Base-by-base conservation (phyloP, 164 flowering plant genomes). In the Houttuynia cordata region DNA sequence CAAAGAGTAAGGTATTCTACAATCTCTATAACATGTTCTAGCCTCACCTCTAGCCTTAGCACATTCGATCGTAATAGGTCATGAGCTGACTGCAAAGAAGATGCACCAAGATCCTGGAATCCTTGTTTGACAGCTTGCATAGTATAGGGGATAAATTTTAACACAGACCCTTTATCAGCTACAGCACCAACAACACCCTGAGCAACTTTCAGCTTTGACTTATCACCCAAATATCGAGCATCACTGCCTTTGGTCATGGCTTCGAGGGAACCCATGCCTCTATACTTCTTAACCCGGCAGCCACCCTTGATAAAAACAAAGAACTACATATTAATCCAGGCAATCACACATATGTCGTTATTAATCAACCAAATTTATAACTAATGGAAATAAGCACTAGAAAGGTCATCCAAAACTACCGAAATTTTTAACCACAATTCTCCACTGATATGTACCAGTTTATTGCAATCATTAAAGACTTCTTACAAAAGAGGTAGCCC, bases 41-140 rank as follows among this genome's bases (percentile, higher is more conserved):
- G 40, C 20, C 80, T 55, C 76, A 91, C 98, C 93, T 92, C 98
- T 13, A 92, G 84, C 74, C 93, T 79, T 39, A 88, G 73, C 0
- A 70, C 72, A 13, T 69, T 70, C 34, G 96, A 80, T 67, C 82
- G 73, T 69, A 88, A 70, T 51, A 87, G 79, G 13, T 84, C 78
- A 66, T 92, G 96, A 66, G 90, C 97, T 53, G 88, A 77, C 60
- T 74, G 76, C 45, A 89, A 23, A 54, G 90, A 84, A 1, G 80
- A 75, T 53, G 93, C 97, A 49, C 98, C 97, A 65, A 92, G 86
- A 75, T 92, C 98, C 72, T 89, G 98, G 66, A 92, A 84, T 20
- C 98, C 97, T 79, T 92, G 97, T 71, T 83, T 92, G 22, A 92
- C 98, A 13, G 97, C 96, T 68, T 92, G 97, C 93, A 87, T 83